Conservation (phyloP, 2,329 filamentous ascomycete species). For the Huntiella moniliformis region DNA sequence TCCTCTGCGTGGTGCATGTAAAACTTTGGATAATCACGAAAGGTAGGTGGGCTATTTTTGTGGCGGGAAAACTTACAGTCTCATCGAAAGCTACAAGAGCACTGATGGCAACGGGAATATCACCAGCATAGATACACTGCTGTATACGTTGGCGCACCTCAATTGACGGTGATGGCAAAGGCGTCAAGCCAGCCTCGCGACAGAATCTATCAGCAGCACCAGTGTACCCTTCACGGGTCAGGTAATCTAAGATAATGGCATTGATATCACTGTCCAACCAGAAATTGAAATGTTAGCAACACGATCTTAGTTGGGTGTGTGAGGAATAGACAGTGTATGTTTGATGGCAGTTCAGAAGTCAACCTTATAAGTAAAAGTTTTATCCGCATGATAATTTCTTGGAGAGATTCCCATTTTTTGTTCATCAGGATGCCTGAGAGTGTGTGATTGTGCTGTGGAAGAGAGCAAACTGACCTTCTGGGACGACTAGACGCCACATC, state of each 20-base stretch:
- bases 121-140: conserved; percentile 65
- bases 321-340: background rate
- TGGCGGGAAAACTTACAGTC: conserved; percentile 47
- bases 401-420: conserved; percentile 99
- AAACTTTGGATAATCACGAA: conserved; percentile 84
- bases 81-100: conserved; percentile 78
- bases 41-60: conserved; percentile 14
- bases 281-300: background rate
- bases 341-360: conserved; percentile 35
- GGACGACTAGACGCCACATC: conserved; percentile 52
- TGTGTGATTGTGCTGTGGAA: conserved; percentile 1
- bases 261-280: conserved; percentile 63
- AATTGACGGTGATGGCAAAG: conserved; percentile 55
- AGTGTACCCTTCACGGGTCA: conserved; percentile 89
- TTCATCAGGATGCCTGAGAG: conserved; percentile 40
- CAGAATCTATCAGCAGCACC: conserved; percentile 86
- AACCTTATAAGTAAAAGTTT: conserved; percentile 44
- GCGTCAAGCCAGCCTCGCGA: conserved; percentile 71
- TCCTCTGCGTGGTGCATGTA: conserved; percentile 99
- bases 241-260: conserved; percentile 83
- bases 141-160: conserved; percentile 65
- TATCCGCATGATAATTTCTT: conserved; percentile 72
- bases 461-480: conserved; percentile 56
- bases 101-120: conserved; percentile 71
- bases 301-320: background rate